These are phyloP conservation scores for Takakia lepidozioides DNA, from an alignment of 225 moss, liverwort and hornwort genomes.

Conservation along the genomic window DNA sequence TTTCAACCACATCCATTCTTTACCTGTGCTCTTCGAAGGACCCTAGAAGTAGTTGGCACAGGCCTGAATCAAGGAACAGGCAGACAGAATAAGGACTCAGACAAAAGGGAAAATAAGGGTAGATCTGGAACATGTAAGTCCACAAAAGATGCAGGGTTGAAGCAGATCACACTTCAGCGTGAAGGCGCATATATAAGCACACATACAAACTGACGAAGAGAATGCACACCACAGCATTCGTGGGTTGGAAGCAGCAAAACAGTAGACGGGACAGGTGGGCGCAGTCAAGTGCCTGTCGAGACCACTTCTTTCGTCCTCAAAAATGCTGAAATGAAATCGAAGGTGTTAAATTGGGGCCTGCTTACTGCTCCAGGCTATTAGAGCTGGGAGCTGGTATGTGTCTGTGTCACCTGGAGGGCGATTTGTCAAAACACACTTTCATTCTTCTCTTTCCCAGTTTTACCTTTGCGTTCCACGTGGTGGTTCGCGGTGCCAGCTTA, in stretches of 20 bases:
- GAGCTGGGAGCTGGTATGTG: constrained; percentile 49
- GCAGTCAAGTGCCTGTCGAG: too few relatives aligned
- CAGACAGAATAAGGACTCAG: too few relatives aligned
- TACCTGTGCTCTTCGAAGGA: constrained; percentile 43
- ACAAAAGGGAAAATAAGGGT: too few relatives aligned
- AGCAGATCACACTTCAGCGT: constrained; percentile 38
- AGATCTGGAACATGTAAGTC: too few relatives aligned
- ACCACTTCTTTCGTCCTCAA: too few relatives aligned
- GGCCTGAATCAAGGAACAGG: too few relatives aligned
- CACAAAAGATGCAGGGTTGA: constrained; percentile 4
- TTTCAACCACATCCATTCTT: constrained; percentile 21
- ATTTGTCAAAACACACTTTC: constrained; percentile 71
- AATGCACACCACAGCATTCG: constrained; percentile 23
- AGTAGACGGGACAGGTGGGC: too few relatives aligned
- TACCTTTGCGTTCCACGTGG: constrained; percentile 99
- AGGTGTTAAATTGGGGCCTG: too few relatives aligned
- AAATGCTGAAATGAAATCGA: too few relatives aligned
- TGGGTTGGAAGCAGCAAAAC: constrained; percentile 28
- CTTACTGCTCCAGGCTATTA: constrained; percentile 31
- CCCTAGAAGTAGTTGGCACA: constrained; percentile 27
- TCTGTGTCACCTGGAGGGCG: constrained; percentile 41
- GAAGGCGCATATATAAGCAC: constrained; percentile 23
- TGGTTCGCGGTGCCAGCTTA: constrained; percentile 89
- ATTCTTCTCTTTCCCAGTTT: constrained; percentile 60
- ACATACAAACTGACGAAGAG: constrained; percentile 28